Base-by-base conservation (phyloP, 1,284 basidiomycete genomes). In the Salmacisia buchloeana region DNA sequence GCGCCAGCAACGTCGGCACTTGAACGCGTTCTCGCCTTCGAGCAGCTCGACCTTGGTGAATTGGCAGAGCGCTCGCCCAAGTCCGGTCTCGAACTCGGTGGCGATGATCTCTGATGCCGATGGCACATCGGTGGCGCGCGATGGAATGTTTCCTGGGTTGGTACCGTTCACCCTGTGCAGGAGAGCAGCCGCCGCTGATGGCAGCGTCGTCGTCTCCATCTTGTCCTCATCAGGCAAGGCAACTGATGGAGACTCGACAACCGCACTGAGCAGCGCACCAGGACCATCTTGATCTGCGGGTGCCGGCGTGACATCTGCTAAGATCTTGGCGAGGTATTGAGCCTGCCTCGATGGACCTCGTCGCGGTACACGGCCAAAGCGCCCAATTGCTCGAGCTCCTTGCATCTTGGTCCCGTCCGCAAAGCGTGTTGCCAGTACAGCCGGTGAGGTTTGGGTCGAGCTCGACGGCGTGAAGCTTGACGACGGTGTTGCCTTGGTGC, bases 1-100 rank as follows among this genome's bases (percentile, higher is more conserved):
- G 81, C 92, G 91, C 93, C 93, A 97, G 81, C 93, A 97, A 63
- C 89, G 85, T 71, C 89, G 85, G 80, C 93, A 97, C 0, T 92
- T 91, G 66, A 96, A 94, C 82, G 88, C 89, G 74, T 97, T 96
- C 70, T 94, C 92, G 0, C 91, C 92, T 69, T 96, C 91, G 33
- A 97, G 82, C 6, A 92, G 86, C 76, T 97, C 93, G 23, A 94
- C 92, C 2, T 88, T 84, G 0, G 92, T 96, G 80, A 97, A 97
- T 80, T 89, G 85, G 65, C 87, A 84, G 64, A 97, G 81, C 67
- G 89, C 91, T 63, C 83, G 81, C 56, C 83, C 80, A 13, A 86
- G 69, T 23, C 83, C 83, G 4, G 80, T 80, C 27, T 54, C 49
- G 13, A 54, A 54, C 31, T 54, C 49, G 29, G 27, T 29, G 29